phyloP scores from a whole-genome alignment of 805 yeast genomes.

The Nakazawaea ambrosiae region DNA sequence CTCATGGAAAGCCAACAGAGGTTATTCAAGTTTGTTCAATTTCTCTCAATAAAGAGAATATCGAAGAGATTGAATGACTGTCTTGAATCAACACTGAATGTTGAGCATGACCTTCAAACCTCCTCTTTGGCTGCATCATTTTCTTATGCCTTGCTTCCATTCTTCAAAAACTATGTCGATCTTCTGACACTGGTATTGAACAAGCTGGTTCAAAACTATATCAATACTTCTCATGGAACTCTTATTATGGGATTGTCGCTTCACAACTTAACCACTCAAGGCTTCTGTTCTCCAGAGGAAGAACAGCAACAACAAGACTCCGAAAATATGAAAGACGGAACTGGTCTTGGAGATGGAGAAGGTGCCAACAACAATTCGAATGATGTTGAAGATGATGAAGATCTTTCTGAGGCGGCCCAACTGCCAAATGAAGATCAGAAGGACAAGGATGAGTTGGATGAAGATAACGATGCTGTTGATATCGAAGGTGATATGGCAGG shows the following conservation, averaged over 20 bases:
- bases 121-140: constrained; percentile 16
- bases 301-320: constrained; percentile 57
- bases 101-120: constrained; percentile 20
- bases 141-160: constrained; percentile 52
- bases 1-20: constrained; percentile 41
- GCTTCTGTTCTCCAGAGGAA: constrained; percentile 91
- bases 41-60: constrained; percentile 17
- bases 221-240: constrained; percentile 52
- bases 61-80: constrained; percentile 29
- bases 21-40: constrained; percentile 32
- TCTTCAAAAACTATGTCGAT: constrained; percentile 50
- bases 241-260: constrained; percentile 51
- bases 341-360: constrained; percentile 81
- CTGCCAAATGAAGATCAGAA: constrained; percentile 68
- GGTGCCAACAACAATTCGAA: constrained; percentile 69
- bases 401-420: constrained; percentile 68
- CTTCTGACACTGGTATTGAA: constrained; percentile 37
- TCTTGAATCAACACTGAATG: constrained; percentile 24
- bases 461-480: constrained; percentile 83
- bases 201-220: constrained; percentile 42
- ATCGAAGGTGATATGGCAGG: constrained; percentile 98
- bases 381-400: constrained; percentile 89
- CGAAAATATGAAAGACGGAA: constrained; percentile 70
- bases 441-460: constrained; percentile 53
- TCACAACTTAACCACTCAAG: constrained; percentile 59